Percentiles rank a stretch among this genome's conserved stretches.
phyloP scores from a whole-genome alignment of 2,329 filamentous ascomycete genomes.

The Periconia sp. region DNA sequence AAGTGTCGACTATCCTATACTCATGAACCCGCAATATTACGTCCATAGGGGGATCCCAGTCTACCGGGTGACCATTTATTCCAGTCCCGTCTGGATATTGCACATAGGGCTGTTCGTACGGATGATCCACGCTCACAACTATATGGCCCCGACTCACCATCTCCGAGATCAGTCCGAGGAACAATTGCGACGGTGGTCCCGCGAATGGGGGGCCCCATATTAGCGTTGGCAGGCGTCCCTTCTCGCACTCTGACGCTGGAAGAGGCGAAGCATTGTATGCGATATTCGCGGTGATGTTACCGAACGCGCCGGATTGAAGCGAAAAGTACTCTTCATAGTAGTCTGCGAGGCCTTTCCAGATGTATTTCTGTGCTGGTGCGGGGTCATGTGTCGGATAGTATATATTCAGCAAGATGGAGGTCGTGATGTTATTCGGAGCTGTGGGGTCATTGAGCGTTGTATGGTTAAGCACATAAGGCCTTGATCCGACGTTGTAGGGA shows the following conservation, averaged over 20 bases:
- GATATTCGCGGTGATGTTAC: constrained; percentile 8
- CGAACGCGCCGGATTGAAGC: constrained; percentile 5
- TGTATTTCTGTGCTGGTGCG: constrained; percentile 4
- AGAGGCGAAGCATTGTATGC: constrained; percentile 9
- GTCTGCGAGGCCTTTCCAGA: constrained; percentile 7
- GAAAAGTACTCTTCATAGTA: constrained; percentile 9
- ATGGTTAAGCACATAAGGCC: constrained; percentile 15
- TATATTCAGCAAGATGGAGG: constrained; percentile 17
- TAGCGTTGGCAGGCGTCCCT: constrained; percentile 13
- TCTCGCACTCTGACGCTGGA: neutral
- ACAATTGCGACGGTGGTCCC: constrained; percentile 17
- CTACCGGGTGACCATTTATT: constrained; percentile 7
- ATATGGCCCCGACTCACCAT: constrained; percentile 17
- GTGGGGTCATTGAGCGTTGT: constrained; percentile 18
- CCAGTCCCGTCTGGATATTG: constrained; percentile 18
- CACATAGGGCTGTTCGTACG: constrained; percentile 22
- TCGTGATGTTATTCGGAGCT: constrained; percentile 14
- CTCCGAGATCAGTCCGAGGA: constrained; percentile 15
- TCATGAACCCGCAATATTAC: neutral
- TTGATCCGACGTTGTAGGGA: constrained; percentile 17
- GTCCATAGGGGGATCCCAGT: neutral
- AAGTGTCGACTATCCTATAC: constrained; percentile 14
- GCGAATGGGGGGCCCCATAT: constrained; percentile 15
- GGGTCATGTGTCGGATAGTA: constrained; percentile 19
- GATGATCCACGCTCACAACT: constrained; percentile 22